Evolutionary conservation across 1,139 yeast species (phyloP).

Genomic region (Pichia inconspicua): DNA sequence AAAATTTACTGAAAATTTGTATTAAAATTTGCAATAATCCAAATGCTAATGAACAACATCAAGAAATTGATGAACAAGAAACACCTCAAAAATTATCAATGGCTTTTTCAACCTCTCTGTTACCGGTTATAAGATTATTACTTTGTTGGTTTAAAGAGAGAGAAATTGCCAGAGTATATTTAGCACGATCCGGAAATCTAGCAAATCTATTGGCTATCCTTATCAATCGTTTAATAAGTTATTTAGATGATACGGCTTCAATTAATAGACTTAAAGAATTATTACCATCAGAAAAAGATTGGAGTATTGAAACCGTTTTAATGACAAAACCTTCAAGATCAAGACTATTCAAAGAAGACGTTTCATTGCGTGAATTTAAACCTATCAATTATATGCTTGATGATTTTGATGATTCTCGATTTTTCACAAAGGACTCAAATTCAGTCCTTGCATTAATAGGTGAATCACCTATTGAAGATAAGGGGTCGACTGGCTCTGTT

Average conservation of each 20-base stretch:
- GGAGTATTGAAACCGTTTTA: slow-evolving; percentile 4
- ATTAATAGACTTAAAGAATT: neutral
- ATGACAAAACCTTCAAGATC: slow-evolving; percentile 35
- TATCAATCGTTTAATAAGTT: slow-evolving; percentile 4
- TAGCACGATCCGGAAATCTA: slow-evolving; percentile 26
- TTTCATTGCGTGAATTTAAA: slow-evolving; percentile 49
- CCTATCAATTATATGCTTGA: slow-evolving; percentile 46
- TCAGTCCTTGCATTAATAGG: slow-evolving; percentile 28
- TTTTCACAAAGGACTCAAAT: slow-evolving; percentile 24
- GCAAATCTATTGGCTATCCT: slow-evolving; percentile 10
- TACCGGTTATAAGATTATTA: slow-evolving; percentile 37
- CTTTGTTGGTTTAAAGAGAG: slow-evolving; percentile 49
- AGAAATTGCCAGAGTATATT: slow-evolving; percentile 33
- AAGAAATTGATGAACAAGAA: slow-evolving; percentile 2
- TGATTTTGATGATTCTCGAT: slow-evolving; percentile 50
- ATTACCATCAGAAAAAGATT: neutral
- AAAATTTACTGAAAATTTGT: slow-evolving; percentile 23
- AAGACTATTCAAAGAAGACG: slow-evolving; percentile 58
- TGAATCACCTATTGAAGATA: slow-evolving; percentile 23
- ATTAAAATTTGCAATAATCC: slow-evolving; percentile 18
- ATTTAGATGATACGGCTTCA: slow-evolving; percentile 1
- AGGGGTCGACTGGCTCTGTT: slow-evolving; percentile 13
- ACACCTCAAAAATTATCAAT: slow-evolving; percentile 4
- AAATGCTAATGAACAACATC: neutral
- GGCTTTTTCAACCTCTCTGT: slow-evolving; percentile 20